Evolutionary conservation across 2,329 filamentous ascomycete species (phyloP).

Genomic region (Aureobasidium lini): DNA sequence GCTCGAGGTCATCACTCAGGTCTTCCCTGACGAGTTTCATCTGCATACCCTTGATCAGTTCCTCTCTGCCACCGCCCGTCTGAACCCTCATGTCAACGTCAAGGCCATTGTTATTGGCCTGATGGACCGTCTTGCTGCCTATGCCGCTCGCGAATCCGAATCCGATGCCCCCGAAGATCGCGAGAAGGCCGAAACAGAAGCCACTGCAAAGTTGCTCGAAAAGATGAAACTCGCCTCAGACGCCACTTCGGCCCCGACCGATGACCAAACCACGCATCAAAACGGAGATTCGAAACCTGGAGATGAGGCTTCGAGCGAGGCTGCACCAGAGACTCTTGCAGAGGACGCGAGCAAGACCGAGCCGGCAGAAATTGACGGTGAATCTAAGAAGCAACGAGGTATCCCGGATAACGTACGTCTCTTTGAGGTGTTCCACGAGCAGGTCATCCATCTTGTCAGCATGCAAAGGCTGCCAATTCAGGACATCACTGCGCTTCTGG

Average conservation of each 20-base stretch:
- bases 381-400: slow-evolving; percentile 41
- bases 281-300: slow-evolving; percentile 21
- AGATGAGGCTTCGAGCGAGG: slow-evolving; percentile 19
- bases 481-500: slow-evolving; percentile 86
- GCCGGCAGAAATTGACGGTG: slow-evolving; percentile 33
- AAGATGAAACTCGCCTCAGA: slow-evolving; percentile 65
- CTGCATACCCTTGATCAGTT: slow-evolving; percentile 94
- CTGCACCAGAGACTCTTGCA: slow-evolving; percentile 24
- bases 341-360: slow-evolving; percentile 21
- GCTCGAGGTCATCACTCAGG: slow-evolving; percentile 95
- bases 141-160: slow-evolving; percentile 81
- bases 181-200: slow-evolving; percentile 75
- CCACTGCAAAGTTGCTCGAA: slow-evolving; percentile 68
- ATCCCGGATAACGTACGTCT: slow-evolving; percentile 76
- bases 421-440: slow-evolving; percentile 95
- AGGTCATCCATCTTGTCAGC: slow-evolving; percentile 88
- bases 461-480: slow-evolving; percentile 86
- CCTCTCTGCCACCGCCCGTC: slow-evolving; percentile 79
- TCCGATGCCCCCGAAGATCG: slow-evolving; percentile 62
- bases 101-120: slow-evolving; percentile 96
- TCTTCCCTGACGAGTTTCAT: slow-evolving; percentile 98
- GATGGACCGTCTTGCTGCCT: slow-evolving; percentile 92
- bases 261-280: slow-evolving; percentile 22
- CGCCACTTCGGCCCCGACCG: slow-evolving; percentile 23
- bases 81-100: slow-evolving; percentile 95